Evolutionary conservation across 805 yeast species (phyloP).

Genomic region (Kodamaea restingae): DNA sequence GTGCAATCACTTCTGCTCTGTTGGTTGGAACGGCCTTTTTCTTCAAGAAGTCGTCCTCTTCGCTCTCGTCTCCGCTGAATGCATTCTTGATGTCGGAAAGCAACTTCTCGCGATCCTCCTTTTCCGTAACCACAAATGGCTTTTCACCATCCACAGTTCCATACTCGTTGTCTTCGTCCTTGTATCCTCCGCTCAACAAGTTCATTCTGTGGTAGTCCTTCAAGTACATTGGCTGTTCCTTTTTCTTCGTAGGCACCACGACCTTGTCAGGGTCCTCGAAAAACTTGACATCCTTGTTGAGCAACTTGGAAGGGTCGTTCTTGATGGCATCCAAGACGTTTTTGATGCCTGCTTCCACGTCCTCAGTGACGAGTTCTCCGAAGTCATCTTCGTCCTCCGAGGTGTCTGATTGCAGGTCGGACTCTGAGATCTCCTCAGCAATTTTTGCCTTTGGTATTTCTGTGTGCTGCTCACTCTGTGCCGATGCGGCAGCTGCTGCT

Average conservation of each 20-base stretch:
- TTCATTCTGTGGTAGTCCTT: slow-evolving; percentile 91
- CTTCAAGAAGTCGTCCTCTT: slow-evolving; percentile 49
- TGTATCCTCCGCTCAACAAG: slow-evolving; percentile 62
- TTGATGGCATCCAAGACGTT: slow-evolving; percentile 69
- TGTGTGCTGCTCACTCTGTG: not conserved
- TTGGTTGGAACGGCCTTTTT: slow-evolving; percentile 43
- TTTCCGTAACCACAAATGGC: slow-evolving; percentile 72
- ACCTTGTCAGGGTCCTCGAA: slow-evolving; percentile 53
- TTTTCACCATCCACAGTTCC: slow-evolving; percentile 51
- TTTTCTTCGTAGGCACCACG: slow-evolving; percentile 7
- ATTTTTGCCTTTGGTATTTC: no score
- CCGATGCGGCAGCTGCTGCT: slow-evolving; percentile 13
- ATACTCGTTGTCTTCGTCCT: slow-evolving; percentile 42
- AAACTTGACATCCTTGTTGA: slow-evolving; percentile 68
- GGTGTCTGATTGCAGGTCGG: slow-evolving; percentile 34
- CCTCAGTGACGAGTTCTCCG: slow-evolving; percentile 84
- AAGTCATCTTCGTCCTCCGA: slow-evolving; percentile 83
- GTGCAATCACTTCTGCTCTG: slow-evolving; percentile 7
- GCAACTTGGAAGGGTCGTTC: slow-evolving; percentile 58
- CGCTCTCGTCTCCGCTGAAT: slow-evolving; percentile 39
- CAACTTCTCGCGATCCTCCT: slow-evolving; percentile 70
- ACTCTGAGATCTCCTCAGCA: no score
- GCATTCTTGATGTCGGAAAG: slow-evolving; percentile 74
- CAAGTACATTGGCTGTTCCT: slow-evolving; percentile 70
- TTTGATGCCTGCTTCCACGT: slow-evolving; percentile 74